These are phyloP conservation scores for Tuber melanosporum DNA, from an alignment of 495 filamentous ascomycete species.

Conservation along the genomic window DNA sequence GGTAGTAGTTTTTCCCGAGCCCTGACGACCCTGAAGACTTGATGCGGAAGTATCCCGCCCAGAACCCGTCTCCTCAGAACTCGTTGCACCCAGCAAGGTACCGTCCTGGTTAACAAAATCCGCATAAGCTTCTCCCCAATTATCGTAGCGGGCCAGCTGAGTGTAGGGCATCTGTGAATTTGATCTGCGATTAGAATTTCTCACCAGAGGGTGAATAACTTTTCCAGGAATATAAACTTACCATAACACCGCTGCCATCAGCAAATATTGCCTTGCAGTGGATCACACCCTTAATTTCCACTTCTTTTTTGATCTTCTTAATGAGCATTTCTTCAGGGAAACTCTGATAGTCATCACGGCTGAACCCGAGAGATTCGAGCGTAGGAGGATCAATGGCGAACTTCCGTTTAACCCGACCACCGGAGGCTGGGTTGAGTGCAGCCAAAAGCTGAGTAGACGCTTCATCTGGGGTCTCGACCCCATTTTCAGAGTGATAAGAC, in stretches of 20 bases:
- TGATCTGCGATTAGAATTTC: background rate
- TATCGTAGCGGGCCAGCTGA: background rate
- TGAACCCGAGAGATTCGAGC: slow-evolving; percentile 17
- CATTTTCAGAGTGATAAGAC: background rate
- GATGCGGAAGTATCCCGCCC: background rate
- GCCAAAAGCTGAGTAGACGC: background rate
- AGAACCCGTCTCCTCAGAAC: background rate
- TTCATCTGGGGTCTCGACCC: background rate
- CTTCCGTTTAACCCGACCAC: background rate
- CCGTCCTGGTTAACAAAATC: background rate
- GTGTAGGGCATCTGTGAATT: background rate
- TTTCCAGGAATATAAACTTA: background rate
- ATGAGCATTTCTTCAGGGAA: slow-evolving; percentile 12
- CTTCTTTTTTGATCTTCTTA: background rate
- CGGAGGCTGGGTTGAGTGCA: background rate
- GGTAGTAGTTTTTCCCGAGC: background rate
- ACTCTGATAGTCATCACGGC: slow-evolving; percentile 23
- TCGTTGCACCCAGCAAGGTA: background rate
- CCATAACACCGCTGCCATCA: background rate
- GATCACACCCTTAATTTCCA: background rate
- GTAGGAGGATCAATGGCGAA: slow-evolving; percentile 14
- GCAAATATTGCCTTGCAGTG: background rate
- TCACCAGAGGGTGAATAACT: background rate
- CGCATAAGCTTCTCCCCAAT: background rate
- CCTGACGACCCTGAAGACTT: background rate